These are phyloP conservation scores for Neurospora sp. DNA, from an alignment of 495 filamentous ascomycete genomes.

Conservation along the genomic window DNA sequence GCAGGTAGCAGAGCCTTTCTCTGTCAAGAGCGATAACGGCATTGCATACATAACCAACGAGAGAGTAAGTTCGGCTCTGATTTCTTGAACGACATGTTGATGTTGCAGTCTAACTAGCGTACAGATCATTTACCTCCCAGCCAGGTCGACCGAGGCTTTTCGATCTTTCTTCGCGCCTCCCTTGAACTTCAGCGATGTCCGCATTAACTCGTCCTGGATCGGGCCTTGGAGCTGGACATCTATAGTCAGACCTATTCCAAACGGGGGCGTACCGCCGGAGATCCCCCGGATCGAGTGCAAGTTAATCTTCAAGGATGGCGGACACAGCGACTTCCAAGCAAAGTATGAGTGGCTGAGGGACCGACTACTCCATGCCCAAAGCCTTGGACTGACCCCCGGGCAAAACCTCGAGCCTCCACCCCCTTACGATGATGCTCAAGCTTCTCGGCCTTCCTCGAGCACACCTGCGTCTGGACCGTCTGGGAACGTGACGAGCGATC, in stretches of 20 bases:
- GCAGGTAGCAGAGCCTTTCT: constrained; percentile 32
- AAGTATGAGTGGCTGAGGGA: constrained; percentile 81
- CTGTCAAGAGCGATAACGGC: constrained; percentile 37
- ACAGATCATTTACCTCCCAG: constrained; percentile 84
- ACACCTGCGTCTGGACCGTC: constrained; percentile 5
- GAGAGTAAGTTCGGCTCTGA: constrained; percentile 45
- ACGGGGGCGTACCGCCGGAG: constrained; percentile 76
- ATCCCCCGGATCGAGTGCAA: constrained; percentile 65
- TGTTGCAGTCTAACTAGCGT: constrained; percentile 8
- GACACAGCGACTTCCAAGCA: constrained; percentile 82
- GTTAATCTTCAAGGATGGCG: constrained; percentile 88
- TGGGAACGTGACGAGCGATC: constrained; percentile 4
- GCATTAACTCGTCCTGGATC: constrained; percentile 85
- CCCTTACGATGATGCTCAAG: constrained; percentile 51
- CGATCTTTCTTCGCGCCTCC: constrained; percentile 86
- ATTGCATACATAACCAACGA: constrained; percentile 82
- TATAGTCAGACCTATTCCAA: constrained; percentile 64
- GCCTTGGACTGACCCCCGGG: constrained; percentile 46
- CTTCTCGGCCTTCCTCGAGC: constrained; percentile 21
- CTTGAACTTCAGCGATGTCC: constrained; percentile 76
- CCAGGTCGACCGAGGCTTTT: constrained; percentile 53
- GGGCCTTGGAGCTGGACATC: constrained; percentile 91
- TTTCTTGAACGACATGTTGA: neutral
- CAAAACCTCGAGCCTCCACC: constrained; percentile 69
- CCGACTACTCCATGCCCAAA: constrained; percentile 65